Conservation (phyloP, 352 stramenopile species). For the Phytophthora melonis region DNA sequence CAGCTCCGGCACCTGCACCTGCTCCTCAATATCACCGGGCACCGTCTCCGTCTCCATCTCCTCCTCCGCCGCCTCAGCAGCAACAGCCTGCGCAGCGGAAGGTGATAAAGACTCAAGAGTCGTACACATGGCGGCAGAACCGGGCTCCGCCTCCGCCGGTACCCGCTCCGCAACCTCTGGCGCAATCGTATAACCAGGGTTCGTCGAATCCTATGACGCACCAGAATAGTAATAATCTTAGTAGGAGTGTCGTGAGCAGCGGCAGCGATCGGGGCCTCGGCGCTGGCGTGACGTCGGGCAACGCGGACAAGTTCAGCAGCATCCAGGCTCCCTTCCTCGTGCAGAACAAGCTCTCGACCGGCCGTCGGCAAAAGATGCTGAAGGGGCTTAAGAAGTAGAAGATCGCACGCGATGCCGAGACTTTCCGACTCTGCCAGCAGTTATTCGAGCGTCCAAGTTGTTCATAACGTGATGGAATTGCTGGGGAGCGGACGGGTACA, state of each 20-base stretch:
- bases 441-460: constrained; percentile 24
- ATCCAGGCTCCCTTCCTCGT: constrained; percentile 89
- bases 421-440: constrained; percentile 12
- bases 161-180: constrained; percentile 36
- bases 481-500: constrained; percentile 19
- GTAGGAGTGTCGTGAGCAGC: constrained; percentile 60
- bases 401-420: constrained; percentile 20
- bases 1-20: constrained; percentile 20
- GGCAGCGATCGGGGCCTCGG: constrained; percentile 53
- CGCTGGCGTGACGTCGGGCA: constrained; percentile 42
- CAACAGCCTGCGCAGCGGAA: constrained; percentile 36
- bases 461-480: constrained; percentile 32
- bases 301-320: constrained; percentile 88
- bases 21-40: constrained; percentile 34
- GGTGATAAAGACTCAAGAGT: constrained; percentile 57
- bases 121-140: constrained; percentile 76
- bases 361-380: constrained; percentile 89
- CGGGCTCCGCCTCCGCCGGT: constrained; percentile 38
- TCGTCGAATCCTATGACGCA: constrained; percentile 42
- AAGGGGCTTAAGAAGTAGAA: constrained; percentile 91
- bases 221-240: constrained; percentile 68
- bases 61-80: constrained; percentile 7
- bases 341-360: constrained; percentile 89
- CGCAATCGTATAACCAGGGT: constrained; percentile 52
- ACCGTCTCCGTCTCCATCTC: constrained; percentile 31